phyloP scores from a whole-genome alignment of 2,329 filamentous ascomycete genomes.

The Colletotrichum tabaci region DNA sequence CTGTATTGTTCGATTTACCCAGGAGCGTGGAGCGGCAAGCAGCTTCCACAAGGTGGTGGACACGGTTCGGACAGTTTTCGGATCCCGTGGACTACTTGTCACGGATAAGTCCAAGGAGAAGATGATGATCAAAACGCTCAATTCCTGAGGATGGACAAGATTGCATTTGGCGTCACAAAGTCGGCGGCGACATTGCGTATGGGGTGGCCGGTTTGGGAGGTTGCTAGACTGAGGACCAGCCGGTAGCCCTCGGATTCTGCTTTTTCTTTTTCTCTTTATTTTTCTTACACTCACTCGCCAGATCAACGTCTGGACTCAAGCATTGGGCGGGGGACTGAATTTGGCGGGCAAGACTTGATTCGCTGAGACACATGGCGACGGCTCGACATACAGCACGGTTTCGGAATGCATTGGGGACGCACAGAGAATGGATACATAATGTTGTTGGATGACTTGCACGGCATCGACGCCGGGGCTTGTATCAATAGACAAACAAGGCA shows the following conservation, averaged over 20 bases:
- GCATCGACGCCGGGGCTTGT: slow-evolving; percentile 27
- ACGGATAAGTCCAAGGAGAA: slow-evolving; percentile 75
- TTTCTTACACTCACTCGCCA: slow-evolving; percentile 23
- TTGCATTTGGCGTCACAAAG: slow-evolving; percentile 40
- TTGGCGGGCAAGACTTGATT: slow-evolving; percentile 28
- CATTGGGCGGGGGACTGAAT: slow-evolving; percentile 22
- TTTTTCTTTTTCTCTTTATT: slow-evolving; percentile 39
- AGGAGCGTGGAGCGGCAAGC: slow-evolving; percentile 91
- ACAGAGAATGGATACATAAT: slow-evolving; percentile 25
- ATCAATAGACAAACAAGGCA: slow-evolving; percentile 7
- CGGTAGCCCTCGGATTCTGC: slow-evolving; percentile 11
- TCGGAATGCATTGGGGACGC: neutral
- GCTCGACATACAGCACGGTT: slow-evolving; percentile 9
- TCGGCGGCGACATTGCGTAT: slow-evolving; percentile 35
- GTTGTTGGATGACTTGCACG: slow-evolving; percentile 38
- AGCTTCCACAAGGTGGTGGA: slow-evolving; percentile 89
- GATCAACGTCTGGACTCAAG: slow-evolving; percentile 14
- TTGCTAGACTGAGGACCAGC: slow-evolving; percentile 24
- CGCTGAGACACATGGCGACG: neutral
- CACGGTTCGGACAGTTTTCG: slow-evolving; percentile 79
- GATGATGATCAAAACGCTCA: slow-evolving; percentile 81
- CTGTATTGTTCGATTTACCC: slow-evolving; percentile 87
- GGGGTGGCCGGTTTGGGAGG: slow-evolving; percentile 12
- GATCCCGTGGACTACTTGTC: slow-evolving; percentile 76
- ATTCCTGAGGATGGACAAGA: slow-evolving; percentile 56